These are phyloP conservation scores for Oryza meridionalis DNA, from an alignment of 176 grass and related monocot genomes.

Conservation along the genomic window DNA sequence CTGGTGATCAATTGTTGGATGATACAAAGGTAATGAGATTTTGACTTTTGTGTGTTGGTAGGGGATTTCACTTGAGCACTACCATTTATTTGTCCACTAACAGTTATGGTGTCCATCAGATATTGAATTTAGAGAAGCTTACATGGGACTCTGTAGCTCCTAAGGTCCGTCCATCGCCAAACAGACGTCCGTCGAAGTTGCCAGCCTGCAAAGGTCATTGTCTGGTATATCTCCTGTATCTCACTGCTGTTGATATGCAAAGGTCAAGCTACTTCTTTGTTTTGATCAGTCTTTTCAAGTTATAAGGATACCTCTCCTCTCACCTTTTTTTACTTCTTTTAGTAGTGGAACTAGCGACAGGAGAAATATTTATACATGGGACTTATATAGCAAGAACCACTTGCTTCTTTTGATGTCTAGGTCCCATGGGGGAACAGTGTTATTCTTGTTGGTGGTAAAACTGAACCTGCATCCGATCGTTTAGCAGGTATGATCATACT, in stretches of 20 bases:
- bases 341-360: not conserved
- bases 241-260: constrained; percentile 11
- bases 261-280: constrained; percentile 27
- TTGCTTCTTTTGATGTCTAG: constrained; percentile 47
- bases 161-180: constrained; percentile 62
- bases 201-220: constrained; percentile 96
- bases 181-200: constrained; percentile 56
- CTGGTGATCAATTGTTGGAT: constrained; percentile 69
- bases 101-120: constrained; percentile 52
- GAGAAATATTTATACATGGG: constrained; percentile 27
- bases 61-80: not conserved
- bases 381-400: not conserved
- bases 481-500: constrained; percentile 69
- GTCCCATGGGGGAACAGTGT: constrained; percentile 77
- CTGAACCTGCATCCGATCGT: constrained; percentile 71
- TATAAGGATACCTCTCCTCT: not conserved
- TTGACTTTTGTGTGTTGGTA: constrained; percentile 9
- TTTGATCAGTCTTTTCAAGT: not conserved
- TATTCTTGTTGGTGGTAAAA: constrained; percentile 94
- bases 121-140: constrained; percentile 92
- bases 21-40: constrained; percentile 71
- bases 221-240: constrained; percentile 66
- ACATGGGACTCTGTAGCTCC: constrained; percentile 61
- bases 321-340: not conserved
- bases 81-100: constrained; percentile 33